A percentile compares a stretch with the other conserved stretches of the same genome.
Conservation (phyloP, 257 asterid species). For the Nicotiana attenuata region DNA sequence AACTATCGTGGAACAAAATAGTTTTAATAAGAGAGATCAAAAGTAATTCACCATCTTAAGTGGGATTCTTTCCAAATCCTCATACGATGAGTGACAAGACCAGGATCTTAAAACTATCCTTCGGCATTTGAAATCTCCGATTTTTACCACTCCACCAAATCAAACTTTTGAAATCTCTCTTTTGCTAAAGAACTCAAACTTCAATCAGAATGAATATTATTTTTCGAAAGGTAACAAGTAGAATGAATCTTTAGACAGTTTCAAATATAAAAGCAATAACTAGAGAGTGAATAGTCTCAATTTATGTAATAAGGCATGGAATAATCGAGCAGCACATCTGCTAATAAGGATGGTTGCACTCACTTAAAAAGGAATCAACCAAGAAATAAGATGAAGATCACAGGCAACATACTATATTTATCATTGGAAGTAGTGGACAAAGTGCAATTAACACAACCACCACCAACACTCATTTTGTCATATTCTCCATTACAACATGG, state of each 20-base stretch:
- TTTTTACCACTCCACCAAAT: too few relatives aligned
- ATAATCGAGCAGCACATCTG: background rate
- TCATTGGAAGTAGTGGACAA: conserved; percentile 42
- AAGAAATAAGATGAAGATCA: background rate
- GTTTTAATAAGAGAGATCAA: background rate
- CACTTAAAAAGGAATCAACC: background rate
- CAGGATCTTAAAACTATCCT: background rate
- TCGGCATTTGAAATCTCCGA: background rate
- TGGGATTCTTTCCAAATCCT: background rate
- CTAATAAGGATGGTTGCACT: background rate
- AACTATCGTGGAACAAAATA: background rate
- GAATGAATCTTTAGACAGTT: too few relatives aligned
- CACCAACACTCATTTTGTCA: conserved; percentile 39
- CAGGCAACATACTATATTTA: background rate
- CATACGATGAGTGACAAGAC: background rate
- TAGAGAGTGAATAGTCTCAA: background rate
- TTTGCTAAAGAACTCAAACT: too few relatives aligned
- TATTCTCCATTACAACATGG: conserved; percentile 62
- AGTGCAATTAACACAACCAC: conserved; percentile 37
- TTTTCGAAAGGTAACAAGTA: too few relatives aligned
- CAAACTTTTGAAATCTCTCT: too few relatives aligned
- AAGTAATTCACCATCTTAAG: background rate
- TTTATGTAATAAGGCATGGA: background rate
- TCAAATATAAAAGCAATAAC: background rate
- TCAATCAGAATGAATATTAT: too few relatives aligned